phyloP scores from a whole-genome alignment of 176 grass and related monocot genomes.

The Oryza meridionalis region DNA sequence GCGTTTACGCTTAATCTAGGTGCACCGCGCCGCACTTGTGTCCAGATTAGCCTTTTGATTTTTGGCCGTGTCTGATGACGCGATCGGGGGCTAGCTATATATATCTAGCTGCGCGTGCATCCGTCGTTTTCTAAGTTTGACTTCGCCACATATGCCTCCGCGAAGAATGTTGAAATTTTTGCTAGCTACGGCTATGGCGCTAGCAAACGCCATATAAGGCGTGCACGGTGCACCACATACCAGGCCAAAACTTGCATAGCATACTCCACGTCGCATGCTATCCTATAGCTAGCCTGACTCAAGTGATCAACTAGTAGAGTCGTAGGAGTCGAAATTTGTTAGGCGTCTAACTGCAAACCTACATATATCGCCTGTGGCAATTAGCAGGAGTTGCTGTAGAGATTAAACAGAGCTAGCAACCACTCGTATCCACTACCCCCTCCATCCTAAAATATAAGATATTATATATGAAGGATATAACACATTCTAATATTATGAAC shows the following conservation, averaged over 20 bases:
- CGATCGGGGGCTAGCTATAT: neutral
- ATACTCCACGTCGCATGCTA: constrained; percentile 9
- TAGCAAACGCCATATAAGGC: constrained; percentile 6
- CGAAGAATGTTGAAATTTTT: constrained; percentile 51
- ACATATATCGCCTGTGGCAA: neutral
- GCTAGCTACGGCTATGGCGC: neutral
- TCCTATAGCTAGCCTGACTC: neutral
- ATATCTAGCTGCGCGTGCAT: constrained; percentile 32
- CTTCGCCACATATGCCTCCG: constrained; percentile 3
- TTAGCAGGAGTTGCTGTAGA: neutral
- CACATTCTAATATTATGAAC: too few relatives aligned
- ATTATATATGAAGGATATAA: too few relatives aligned
- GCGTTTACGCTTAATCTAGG: constrained; percentile 29
- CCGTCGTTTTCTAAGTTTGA: constrained; percentile 47
- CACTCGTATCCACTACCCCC: too few relatives aligned
- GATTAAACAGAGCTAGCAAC: too few relatives aligned
- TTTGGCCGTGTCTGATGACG: constrained; percentile 30
- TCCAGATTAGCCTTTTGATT: constrained; percentile 28
- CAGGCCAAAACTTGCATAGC: constrained; percentile 29
- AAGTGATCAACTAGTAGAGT: neutral
- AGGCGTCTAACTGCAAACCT: neutral
- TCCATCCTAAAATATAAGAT: too few relatives aligned
- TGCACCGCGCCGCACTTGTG: constrained; percentile 30
- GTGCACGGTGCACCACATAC: neutral
- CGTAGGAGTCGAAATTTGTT: neutral